Evolutionary conservation across 2,329 filamentous ascomycete genomes (phyloP).

Genomic region (Fusarium paranaense): DNA sequence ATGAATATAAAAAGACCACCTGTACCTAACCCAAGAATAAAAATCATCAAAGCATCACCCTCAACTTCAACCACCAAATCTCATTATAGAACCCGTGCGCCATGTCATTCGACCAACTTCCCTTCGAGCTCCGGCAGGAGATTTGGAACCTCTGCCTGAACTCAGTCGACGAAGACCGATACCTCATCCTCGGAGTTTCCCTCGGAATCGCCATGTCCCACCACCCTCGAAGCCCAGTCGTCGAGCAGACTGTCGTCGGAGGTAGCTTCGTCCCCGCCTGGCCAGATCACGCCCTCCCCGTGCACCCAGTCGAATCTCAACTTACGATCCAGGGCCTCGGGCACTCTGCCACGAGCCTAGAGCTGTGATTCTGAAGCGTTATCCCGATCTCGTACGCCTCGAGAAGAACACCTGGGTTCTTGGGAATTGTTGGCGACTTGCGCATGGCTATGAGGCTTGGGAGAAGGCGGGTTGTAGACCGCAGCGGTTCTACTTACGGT

Average conservation of each 20-base stretch:
- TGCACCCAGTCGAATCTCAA: neutral
- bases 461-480: neutral
- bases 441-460: neutral
- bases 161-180: neutral
- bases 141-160: neutral
- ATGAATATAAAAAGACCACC: neutral
- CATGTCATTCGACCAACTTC: neutral
- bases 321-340: neutral
- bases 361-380: neutral
- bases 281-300: neutral
- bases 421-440: neutral
- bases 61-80: neutral
- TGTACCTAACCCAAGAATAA: neutral
- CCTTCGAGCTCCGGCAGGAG: neutral
- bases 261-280: neutral
- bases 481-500: neutral
- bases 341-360: slow-evolving; percentile 7
- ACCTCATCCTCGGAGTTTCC: neutral
- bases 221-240: neutral
- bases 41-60: neutral
- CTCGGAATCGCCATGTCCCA: neutral
- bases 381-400: slow-evolving; percentile 5
- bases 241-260: slow-evolving; percentile 6
- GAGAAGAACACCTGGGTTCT: neutral
- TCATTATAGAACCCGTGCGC: neutral